phyloP scores from a whole-genome alignment of 2,329 filamentous ascomycete species.

The Clonostachys sp. region DNA sequence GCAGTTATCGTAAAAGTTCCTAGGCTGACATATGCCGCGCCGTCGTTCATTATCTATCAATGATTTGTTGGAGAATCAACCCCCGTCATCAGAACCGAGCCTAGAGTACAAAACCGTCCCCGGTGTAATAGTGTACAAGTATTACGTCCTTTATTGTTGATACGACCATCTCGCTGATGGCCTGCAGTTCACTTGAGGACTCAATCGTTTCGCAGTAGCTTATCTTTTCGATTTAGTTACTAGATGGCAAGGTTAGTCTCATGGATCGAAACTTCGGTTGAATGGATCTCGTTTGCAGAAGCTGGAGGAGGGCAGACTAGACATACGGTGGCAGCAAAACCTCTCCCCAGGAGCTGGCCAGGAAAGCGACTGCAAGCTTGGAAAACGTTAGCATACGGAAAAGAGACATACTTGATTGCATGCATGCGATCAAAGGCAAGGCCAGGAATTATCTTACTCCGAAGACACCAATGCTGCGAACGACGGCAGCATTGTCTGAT shows the following conservation, averaged over 20 bases:
- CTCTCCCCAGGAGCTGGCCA: constrained; percentile 65
- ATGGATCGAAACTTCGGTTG: no score
- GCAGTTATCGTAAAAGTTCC: no score
- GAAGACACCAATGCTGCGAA: constrained; percentile 64
- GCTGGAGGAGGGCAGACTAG: neutral
- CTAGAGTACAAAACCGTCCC: constrained; percentile 2
- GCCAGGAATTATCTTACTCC: constrained; percentile 46
- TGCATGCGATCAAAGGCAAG: neutral
- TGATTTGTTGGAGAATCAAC: no score
- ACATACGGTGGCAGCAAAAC: constrained; percentile 61
- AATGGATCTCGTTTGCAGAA: no score
- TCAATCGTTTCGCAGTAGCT: no score
- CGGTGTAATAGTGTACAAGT: neutral
- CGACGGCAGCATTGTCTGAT: constrained; percentile 64
- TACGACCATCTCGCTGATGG: neutral
- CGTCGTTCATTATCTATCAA: no score
- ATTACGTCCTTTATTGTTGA: constrained; percentile 1
- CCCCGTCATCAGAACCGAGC: no score
- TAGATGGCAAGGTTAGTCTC: no score
- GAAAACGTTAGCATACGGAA: neutral
- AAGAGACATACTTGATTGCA: neutral
- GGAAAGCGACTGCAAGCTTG: constrained; percentile 60
- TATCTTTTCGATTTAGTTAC: no score
- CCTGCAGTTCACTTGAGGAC: no score
- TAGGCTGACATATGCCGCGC: no score